Evolutionary conservation across 2,329 filamentous ascomycete genomes (phyloP).

Genomic region (Fusarium circinatum): DNA sequence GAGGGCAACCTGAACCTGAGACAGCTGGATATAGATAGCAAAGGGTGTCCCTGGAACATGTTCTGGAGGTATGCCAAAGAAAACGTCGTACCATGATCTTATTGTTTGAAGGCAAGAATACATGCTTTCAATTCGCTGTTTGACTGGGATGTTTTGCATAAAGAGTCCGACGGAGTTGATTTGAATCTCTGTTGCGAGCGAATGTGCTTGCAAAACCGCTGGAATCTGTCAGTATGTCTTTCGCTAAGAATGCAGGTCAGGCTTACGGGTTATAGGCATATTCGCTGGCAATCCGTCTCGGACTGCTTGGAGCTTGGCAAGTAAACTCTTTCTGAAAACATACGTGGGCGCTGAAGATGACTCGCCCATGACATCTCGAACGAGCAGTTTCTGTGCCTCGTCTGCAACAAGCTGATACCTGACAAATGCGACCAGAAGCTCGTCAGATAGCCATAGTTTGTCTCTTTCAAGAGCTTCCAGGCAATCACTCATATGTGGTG

Average conservation of each 20-base stretch:
- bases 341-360: constrained; percentile 45
- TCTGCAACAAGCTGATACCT: constrained; percentile 54
- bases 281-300: constrained; percentile 37
- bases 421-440: constrained; percentile 53
- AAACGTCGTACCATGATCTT: constrained; percentile 51
- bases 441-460: constrained; percentile 61
- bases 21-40: constrained; percentile 48
- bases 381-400: constrained; percentile 48
- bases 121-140: constrained; percentile 49
- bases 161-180: constrained; percentile 50
- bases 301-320: constrained; percentile 44
- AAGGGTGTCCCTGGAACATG: constrained; percentile 50
- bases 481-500: constrained; percentile 67
- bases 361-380: constrained; percentile 46
- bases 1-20: constrained; percentile 51
- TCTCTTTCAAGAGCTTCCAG: constrained; percentile 57
- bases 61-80: constrained; percentile 46
- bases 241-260: no score
- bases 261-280: constrained; percentile 46
- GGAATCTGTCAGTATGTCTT: constrained; percentile 5
- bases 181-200: constrained; percentile 46
- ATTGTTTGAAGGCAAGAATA: constrained; percentile 51
- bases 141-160: constrained; percentile 46
- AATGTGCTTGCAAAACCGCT: constrained; percentile 48
- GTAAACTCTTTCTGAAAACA: constrained; percentile 47